phyloP scores from a whole-genome alignment of 768 basidiomycete genomes.

The Holtermanniella nyarrowii region DNA sequence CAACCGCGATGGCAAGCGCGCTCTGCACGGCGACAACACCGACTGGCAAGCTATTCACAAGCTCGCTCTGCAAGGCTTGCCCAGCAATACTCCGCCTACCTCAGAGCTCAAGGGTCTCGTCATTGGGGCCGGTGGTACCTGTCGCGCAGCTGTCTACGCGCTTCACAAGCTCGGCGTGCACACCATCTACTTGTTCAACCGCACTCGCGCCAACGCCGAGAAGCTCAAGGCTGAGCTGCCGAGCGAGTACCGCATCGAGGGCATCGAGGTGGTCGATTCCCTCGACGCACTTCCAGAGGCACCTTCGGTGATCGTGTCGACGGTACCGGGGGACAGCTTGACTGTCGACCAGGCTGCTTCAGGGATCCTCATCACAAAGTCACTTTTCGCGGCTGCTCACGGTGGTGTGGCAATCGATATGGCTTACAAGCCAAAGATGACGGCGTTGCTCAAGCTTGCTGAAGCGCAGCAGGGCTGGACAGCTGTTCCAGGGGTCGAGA shows the following conservation, averaged over 20 bases:
- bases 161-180: constrained; percentile 58
- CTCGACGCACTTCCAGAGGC: constrained; percentile 50
- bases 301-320: constrained; percentile 73
- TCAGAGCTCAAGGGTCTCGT: constrained; percentile 57
- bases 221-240: constrained; percentile 62
- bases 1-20: constrained; percentile 43
- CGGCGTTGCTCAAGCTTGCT: constrained; percentile 66
- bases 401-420: constrained; percentile 79
- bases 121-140: constrained; percentile 90
- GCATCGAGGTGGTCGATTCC: constrained; percentile 50
- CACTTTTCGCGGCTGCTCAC: constrained; percentile 51
- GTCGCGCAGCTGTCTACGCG: constrained; percentile 88
- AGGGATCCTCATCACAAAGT: constrained; percentile 13
- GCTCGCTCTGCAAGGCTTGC: constrained; percentile 38
- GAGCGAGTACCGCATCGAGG: constrained; percentile 50
- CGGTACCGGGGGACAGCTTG: constrained; percentile 59
- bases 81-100: constrained; percentile 42
- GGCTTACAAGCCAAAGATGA: constrained; percentile 83
- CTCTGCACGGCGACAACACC: constrained; percentile 85
- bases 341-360: constrained; percentile 44
- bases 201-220: constrained; percentile 64
- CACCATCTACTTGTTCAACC: constrained; percentile 76
- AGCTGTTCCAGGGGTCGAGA: constrained; percentile 34
- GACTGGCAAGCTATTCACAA: constrained; percentile 84
- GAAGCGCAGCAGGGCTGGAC: constrained; percentile 38